Evolutionary conservation across 2,329 filamentous ascomycete species (phyloP), one percentile per base, ranked within the genome.

Genomic region (Myriosclerotinia scirpicola): DNA sequence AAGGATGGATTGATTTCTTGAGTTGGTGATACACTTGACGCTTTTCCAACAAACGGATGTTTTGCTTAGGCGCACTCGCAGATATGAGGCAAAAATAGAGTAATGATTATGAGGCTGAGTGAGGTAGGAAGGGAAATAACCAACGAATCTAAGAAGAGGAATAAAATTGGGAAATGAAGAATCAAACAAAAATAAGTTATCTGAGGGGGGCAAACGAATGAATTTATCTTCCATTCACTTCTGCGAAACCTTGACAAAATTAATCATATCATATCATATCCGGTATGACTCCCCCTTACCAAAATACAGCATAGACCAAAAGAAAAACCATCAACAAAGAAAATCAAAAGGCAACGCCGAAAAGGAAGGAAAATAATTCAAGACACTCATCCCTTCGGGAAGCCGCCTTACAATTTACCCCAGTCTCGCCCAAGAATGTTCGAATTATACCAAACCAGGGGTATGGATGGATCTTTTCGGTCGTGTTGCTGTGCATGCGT

Each of bases 331-430:
- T 48, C 36, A 26, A 60, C 42, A 60, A 60, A 60, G 56, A 60
- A 38, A 60, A 34, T 26, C 34, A 50, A 46, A 54, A 44, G 44
- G 38, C 36, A 56, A 34, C 46, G 38, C 38, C 60, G 38, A 40
- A 64, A 53, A 60, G 34, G 54, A 54, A 54, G 56, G 48, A 62
- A 66, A 66, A 34, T 38, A 22, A 40, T 69, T 63, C 66, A 69
- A 71, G 70, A 71, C 70, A 73, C 65, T 67, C 70, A 71, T 72
- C 68, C 70, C 70, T 69, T 69, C 69, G 68, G 67, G 36, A 64
- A 66, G 67, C 67, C 67, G 67, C 68, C 68, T 66, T 62, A 44
- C 34, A 26, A 54, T 34, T 60, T 42, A 40, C 34, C 65, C 67
- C 67, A 68, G 67, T 63, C 69, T 59, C 40, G 58, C 53, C 61